Evolutionary conservation across 1,284 basidiomycete species (phyloP), one percentile per base, ranked within the genome.

Genomic region (Ceraceosorus bombacis): DNA sequence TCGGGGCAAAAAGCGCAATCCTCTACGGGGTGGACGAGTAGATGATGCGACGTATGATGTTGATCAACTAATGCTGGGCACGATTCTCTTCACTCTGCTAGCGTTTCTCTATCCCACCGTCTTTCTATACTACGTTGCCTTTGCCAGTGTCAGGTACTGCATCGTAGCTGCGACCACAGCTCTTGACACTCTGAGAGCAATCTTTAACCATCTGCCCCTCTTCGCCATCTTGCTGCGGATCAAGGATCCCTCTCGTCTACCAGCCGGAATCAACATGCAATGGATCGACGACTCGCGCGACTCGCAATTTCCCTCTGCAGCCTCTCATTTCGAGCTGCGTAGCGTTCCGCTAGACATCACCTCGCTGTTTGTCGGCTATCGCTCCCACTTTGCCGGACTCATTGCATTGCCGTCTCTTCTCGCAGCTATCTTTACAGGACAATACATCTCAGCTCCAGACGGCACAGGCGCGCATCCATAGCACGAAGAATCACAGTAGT

Each of bases 61-160:
- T 37, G 94, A 98, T 76, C 92, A 96, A 76, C 83, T 97, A 9
- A 82, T 97, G 39, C 86, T 98, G 39, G 94, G 94, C 12, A 94
- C 94, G 0, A 87, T 98, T 50, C 81, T 98, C 36, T 97, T 98
- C 80, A 96, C 92, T 0, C 82, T 96, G 13, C 82, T 90, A 4
- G 85, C 87, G 0, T 96, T 98, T 77, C 81, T 97, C 5, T 87
- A 90, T 59, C 94, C 95, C 1, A 97, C 95, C 0, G 85, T 94
- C 2, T 73, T 88, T 37, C 87, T 86, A 0, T 98, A 94, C 76
- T 91, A 93, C 67, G 78, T 84, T 0, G 80, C 92, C 0, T 94
- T 96, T 67, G 86, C 87, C 2, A 64, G 84, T 59, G 89, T 91
- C 60, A 76, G 85, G 71, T 46, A 59, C 37, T 61, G 51, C 7